Evolutionary conservation across 495 filamentous ascomycete genomes (phyloP), one percentile per base, ranked within the genome.

Genomic region (Cryomyces minteri): DNA sequence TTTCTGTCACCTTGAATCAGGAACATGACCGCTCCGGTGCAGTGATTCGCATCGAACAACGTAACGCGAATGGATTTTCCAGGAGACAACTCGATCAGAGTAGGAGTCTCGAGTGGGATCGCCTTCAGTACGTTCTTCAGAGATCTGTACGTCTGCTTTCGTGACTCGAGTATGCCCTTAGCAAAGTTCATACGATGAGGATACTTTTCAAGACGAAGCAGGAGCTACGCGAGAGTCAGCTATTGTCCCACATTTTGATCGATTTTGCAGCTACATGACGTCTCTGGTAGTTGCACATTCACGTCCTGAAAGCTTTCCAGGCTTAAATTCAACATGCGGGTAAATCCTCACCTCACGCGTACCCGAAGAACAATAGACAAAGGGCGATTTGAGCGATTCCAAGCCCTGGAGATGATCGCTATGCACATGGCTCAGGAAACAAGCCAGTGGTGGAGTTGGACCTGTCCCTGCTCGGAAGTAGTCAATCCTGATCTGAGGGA

Each of bases 371-470:
- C 88, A 94, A 59, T 93, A 94, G 40, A 96, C 74, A 52, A 92
- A 93, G 0, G 84, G 80, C 28, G 80, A 69, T 32, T 73, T 72
- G 42, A 82, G 68, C 42, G 67, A 77, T 55, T 94, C 88, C 30
- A 95, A 70, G 0, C 88, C n/a, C 46, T 71, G 72, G 5, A 94
- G 70, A 61, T 96, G 88, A 50, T 95, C 88, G 46, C 80, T 92
- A 58, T 95, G 88, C 8, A 93, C 79, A 72, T 96, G 88, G 55
- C 81, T 88, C 36, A 96, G 68, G 56, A 96, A 94, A 57, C 82
- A 94, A 11, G 83, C 87, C 39, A 92, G 57, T 2, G 88, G 83
- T 31, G 81, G 69, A 30, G 60, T 67, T 12, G 59, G 61, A 0
- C 65, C 68, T 14, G 65, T 68, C 18, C 64, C 63, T 12, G 64